Evolutionary conservation across 768 basidiomycete species (phyloP).

Genomic region (Hirschioporus abietinus): DNA sequence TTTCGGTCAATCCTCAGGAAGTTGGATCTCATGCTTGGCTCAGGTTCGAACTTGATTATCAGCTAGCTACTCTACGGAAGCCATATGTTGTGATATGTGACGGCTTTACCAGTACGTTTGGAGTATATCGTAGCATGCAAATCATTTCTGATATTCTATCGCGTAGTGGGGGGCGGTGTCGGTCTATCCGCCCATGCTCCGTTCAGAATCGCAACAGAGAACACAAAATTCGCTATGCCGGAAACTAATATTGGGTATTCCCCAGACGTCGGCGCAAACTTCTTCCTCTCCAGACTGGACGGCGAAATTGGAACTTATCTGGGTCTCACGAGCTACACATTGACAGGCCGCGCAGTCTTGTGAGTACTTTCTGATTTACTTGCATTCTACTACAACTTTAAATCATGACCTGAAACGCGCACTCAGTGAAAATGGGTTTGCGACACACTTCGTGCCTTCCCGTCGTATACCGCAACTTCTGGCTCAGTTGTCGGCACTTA

Average conservation of each 20-base stretch:
- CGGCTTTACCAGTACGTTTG: constrained; percentile 79
- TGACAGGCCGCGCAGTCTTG: constrained; percentile 84
- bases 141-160: constrained; percentile 5
- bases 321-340: constrained; percentile 67
- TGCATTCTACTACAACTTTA: not conserved
- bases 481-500: constrained; percentile 47
- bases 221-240: constrained; percentile 91
- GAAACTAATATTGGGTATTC: constrained; percentile 89
- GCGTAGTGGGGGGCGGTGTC: constrained; percentile 90
- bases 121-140: constrained; percentile 9
- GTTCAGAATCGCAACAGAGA: constrained; percentile 92
- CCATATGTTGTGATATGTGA: constrained; percentile 92
- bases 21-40: constrained; percentile 11
- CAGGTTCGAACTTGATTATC: constrained; percentile 79
- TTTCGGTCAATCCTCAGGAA: constrained; percentile 14
- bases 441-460: constrained; percentile 88
- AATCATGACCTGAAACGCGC: not conserved
- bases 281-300: constrained; percentile 85
- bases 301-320: constrained; percentile 94
- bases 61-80: constrained; percentile 64
- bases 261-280: constrained; percentile 92
- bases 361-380: constrained; percentile 34
- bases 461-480: constrained; percentile 67
- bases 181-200: constrained; percentile 81
- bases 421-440: constrained; percentile 81